Conservation (phyloP, 2,329 filamentous ascomycete species). For the Mariannaea sp. region DNA sequence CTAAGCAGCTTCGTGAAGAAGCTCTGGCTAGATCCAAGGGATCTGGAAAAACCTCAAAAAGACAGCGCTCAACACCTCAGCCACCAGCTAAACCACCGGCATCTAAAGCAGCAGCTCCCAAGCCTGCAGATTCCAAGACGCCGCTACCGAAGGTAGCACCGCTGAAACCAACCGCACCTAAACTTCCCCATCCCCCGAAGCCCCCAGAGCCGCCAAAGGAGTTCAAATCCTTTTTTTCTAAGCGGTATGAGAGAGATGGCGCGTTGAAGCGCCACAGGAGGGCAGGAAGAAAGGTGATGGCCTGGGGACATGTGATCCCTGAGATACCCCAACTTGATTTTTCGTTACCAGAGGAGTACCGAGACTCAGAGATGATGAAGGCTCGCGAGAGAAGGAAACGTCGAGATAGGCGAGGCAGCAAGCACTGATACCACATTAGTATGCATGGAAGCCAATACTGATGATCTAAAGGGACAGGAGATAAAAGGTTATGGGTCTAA, state of each 20-base stretch:
- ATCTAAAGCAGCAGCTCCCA: conserved; percentile 14
- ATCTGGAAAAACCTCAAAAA: conserved; percentile 44
- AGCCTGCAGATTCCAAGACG: conserved; percentile 26
- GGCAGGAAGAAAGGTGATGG: conserved; percentile 70
- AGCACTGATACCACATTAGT: conserved; percentile 39
- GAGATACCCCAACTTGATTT: conserved; percentile 75
- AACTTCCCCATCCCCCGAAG: conserved; percentile 35
- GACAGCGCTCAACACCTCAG: conserved; percentile 37
- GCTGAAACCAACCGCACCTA: conserved; percentile 11
- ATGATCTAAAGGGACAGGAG: conserved; percentile 12
- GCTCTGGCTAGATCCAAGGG: conserved; percentile 60
- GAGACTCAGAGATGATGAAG: conserved; percentile 60
- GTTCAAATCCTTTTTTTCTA: conserved; percentile 86
- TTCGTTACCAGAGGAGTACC: conserved; percentile 69
- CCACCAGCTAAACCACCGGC: conserved; percentile 24
- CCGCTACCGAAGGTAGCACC: background rate
- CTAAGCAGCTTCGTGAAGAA: conserved; percentile 77
- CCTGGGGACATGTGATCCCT: conserved; percentile 82
- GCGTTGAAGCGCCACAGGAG: conserved; percentile 76
- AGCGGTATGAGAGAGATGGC: conserved; percentile 77
- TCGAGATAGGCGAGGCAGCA: conserved; percentile 60
- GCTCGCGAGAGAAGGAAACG: conserved; percentile 67
- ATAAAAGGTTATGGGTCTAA: conserved; percentile 2
- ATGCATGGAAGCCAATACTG: conserved; percentile 24
- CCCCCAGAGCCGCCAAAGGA: conserved; percentile 56